Evolutionary conservation across 345 rosid genomes (phyloP).

Genomic region (Zanthoxylum bungeanum): DNA sequence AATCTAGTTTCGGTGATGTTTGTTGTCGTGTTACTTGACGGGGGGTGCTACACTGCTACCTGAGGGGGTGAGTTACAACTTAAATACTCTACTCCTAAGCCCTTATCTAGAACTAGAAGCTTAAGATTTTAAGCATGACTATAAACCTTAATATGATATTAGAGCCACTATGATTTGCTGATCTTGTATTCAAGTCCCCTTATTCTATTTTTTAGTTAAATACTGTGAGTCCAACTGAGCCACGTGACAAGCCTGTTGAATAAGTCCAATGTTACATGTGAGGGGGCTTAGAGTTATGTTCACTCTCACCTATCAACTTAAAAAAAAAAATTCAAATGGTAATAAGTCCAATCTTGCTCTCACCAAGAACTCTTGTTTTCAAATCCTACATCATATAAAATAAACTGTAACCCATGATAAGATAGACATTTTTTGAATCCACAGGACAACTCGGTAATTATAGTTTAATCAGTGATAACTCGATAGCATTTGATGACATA

Average conservation of each 20-base stretch:
- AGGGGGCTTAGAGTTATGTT: neutral
- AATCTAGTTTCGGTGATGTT: neutral
- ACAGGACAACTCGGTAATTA: neutral
- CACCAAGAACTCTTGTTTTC: neutral
- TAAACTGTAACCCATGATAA: neutral
- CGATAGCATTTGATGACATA: neutral
- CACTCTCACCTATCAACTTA: too few species aligned
- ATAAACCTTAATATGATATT: neutral
- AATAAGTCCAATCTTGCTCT: too few species aligned
- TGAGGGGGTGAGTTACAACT: neutral
- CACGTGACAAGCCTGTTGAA: neutral
- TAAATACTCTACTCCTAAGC: too few species aligned
- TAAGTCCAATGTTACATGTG: neutral
- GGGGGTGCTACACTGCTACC: too few species aligned
- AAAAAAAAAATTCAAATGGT: too few species aligned
- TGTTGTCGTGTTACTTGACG: too few species aligned
- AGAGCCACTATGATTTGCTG: neutral
- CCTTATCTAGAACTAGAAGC: neutral
- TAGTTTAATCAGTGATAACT: neutral
- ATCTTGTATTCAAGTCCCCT: neutral
- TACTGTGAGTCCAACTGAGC: too few species aligned
- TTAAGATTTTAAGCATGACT: neutral
- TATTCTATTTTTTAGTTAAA: neutral
- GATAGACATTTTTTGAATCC: neutral
- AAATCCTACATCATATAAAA: neutral